Conservation (phyloP, 2,329 filamentous ascomycete genomes). For the Epichloe amarillans region DNA sequence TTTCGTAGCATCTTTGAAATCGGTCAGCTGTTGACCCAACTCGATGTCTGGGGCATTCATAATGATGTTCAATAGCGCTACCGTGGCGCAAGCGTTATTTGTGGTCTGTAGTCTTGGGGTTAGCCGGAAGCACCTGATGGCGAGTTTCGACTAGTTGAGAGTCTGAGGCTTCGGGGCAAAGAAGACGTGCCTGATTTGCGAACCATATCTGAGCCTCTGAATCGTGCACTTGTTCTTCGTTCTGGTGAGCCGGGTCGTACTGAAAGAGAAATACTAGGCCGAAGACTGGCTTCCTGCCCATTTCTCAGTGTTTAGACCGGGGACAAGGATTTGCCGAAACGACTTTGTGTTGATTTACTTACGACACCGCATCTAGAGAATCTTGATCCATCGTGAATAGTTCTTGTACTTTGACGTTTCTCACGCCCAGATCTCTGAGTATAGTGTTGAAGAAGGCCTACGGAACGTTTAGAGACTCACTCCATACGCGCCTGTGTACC, state of each 20-base stretch:
- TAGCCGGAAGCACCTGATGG: neutral
- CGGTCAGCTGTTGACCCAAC: constrained; percentile 55
- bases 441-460: constrained; percentile 80
- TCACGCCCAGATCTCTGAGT: constrained; percentile 63
- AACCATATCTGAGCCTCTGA: constrained; percentile 60
- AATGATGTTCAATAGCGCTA: constrained; percentile 83
- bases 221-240: constrained; percentile 40
- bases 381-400: constrained; percentile 59
- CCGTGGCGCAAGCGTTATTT: constrained; percentile 78
- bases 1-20: constrained; percentile 62
- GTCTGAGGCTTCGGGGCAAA: neutral
- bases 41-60: constrained; percentile 62
- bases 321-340: neutral
- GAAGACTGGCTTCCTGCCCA: constrained; percentile 53
- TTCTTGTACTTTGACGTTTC: constrained; percentile 61
- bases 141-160: neutral
- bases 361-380: constrained; percentile 50
- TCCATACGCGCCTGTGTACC: neutral
- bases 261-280: constrained; percentile 85
- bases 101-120: constrained; percentile 41
- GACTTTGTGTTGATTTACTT: constrained; percentile 13
- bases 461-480: neutral
- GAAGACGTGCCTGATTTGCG: constrained; percentile 60
- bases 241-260: constrained; percentile 41
- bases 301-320: neutral